Evolutionary conservation across 164 flowering plant species (phyloP), one percentile per base, ranked within the genome.

Genomic region (Vitis amurensis): DNA sequence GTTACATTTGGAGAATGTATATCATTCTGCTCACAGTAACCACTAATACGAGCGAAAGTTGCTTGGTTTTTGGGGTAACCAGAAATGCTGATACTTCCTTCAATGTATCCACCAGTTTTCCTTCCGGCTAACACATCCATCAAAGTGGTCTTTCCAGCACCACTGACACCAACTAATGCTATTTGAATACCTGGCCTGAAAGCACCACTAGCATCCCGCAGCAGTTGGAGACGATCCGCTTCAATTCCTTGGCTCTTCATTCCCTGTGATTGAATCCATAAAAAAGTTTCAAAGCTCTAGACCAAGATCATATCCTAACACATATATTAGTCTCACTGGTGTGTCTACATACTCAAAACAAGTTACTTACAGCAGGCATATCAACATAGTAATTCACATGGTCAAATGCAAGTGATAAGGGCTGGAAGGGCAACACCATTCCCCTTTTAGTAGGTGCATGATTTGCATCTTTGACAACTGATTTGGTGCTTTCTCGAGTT

Each of bases 361-460:
- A 17, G 55, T 57, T 17, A 71, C 79, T 76, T 77, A 83, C 86
- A 37, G 80, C 78, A 4, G 87, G 87, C 87, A 83, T 83, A 59
- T 83, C 85, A 3, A 83, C 83, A 65, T 68, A 81, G 80, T 83
- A 83, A 44, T 79, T 81, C 59, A 83, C 77, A 50, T 77, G 75
- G 44, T 75, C 53, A 55, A 83, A 83, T 27, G 81, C 72, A 10
- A 83, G 79, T 9, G 87, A 77, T 23, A 79, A 62, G 8, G 83
- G 87, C 55, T 68, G 65, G 30, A 83, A 83, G 3, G 87, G 87
- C 61, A 83, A 59, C 27, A 81, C 80, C 87, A 83, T 83, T 80
- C 97, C 92, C 74, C 75, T 82, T 63, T 59, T 71, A 1, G 64
- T 67, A 4, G 61, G 13, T 49, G 68, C 64, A 55, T 64, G 30